These are phyloP conservation scores for Venturia aucupariae DNA, from an alignment of 2,329 filamentous ascomycete species.

Conservation along the genomic window DNA sequence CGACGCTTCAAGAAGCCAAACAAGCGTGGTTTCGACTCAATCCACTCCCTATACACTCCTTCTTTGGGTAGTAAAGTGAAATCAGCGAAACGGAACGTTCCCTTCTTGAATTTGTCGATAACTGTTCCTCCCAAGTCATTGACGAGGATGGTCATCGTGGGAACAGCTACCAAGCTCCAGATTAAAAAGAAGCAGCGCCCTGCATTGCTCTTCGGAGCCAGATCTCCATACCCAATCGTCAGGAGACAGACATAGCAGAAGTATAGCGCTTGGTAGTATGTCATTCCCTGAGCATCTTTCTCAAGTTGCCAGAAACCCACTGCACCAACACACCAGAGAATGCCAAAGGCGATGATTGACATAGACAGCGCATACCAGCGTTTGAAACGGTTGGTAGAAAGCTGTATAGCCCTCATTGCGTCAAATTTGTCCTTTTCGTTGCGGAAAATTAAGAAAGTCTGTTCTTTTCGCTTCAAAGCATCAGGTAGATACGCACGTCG, in stretches of 20 bases:
- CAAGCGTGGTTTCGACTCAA: conserved; percentile 40
- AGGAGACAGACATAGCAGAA: conserved; percentile 76
- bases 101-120: conserved; percentile 55
- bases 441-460: conserved; percentile 47
- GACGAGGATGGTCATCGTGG: conserved; percentile 35
- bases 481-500: conserved; percentile 1
- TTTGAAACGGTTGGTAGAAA: conserved; percentile 52
- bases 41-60: conserved; percentile 45
- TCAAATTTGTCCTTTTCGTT: conserved; percentile 59
- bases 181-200: conserved; percentile 87
- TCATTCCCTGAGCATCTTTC: conserved; percentile 44
- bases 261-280: conserved; percentile 75
- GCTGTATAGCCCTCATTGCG: conserved; percentile 74
- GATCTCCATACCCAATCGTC: conserved; percentile 81
- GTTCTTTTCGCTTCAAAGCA: conserved; percentile 18
- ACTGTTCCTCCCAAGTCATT: conserved; percentile 78
- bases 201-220: conserved; percentile 65
- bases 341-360: conserved; percentile 58
- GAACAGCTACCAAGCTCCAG: conserved; percentile 63
- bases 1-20: conserved; percentile 14
- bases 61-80: conserved; percentile 56
- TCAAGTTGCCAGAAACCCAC: conserved; percentile 62
- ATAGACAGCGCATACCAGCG: conserved; percentile 65
- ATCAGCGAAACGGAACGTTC: conserved; percentile 51
- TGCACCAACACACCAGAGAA: conserved; percentile 75